Percentiles rank a stretch among this genome's conserved stretches.
phyloP scores from a whole-genome alignment of 1,139 yeast species.

The Groenewaldozyma auringiensis region DNA sequence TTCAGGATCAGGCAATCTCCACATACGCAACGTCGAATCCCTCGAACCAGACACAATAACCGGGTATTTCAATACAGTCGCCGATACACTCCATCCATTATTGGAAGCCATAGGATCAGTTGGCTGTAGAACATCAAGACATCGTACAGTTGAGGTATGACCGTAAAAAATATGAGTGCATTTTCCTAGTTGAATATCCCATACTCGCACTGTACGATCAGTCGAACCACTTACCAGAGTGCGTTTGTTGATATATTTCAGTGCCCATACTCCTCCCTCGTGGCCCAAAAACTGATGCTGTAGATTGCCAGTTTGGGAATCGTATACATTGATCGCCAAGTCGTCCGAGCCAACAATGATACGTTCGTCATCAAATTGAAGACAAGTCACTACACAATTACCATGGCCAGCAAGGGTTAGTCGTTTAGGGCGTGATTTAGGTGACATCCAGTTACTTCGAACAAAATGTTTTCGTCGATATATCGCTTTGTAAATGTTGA shows the following conservation, averaged over 20 bases:
- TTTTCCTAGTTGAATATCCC: slow-evolving; percentile 70
- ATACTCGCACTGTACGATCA: slow-evolving; percentile 81
- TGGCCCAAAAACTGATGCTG: slow-evolving; percentile 58
- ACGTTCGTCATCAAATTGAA: slow-evolving; percentile 86
- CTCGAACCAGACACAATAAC: slow-evolving; percentile 80
- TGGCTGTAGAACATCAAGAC: slow-evolving; percentile 76
- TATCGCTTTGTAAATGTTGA: slow-evolving; percentile 43
- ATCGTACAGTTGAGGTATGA: slow-evolving; percentile 87
- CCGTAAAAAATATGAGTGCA: slow-evolving; percentile 86
- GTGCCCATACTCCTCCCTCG: slow-evolving; percentile 98
- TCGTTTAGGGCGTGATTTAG: slow-evolving; percentile 59
- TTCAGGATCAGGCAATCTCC: slow-evolving; percentile 58
- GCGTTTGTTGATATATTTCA: slow-evolving; percentile 65
- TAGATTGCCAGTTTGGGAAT: slow-evolving; percentile 63
- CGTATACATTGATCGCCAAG: slow-evolving; percentile 70
- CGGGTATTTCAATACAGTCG: slow-evolving; percentile 55
- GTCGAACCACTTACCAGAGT: slow-evolving; percentile 86
- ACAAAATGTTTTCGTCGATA: slow-evolving; percentile 63
- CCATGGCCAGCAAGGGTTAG: slow-evolving; percentile 70
- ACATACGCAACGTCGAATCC: slow-evolving; percentile 80
- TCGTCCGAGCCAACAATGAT: slow-evolving; percentile 94
- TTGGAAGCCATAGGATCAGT: slow-evolving; percentile 25
- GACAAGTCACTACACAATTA: slow-evolving; percentile 80
- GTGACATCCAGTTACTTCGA: slow-evolving; percentile 75
- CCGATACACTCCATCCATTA: slow-evolving; percentile 42